Percentiles rank a stretch among this genome's conserved stretches.
These are phyloP conservation scores for Ogataea neopini DNA, from an alignment of 805 yeast species.

Conservation along the genomic window DNA sequence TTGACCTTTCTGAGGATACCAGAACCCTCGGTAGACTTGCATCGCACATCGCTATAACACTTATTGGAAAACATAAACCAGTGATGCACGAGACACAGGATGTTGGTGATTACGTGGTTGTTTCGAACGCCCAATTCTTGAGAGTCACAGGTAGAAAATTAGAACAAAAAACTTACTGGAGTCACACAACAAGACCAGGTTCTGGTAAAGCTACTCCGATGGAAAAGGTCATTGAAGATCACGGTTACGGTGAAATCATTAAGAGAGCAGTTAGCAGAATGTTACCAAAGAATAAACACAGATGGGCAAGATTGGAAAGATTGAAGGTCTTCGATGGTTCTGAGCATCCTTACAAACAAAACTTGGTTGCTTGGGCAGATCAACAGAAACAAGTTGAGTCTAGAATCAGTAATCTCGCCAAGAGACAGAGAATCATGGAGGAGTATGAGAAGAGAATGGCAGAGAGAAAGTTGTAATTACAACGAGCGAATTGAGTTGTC, in stretches of 20 bases:
- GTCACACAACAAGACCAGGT: conserved; percentile 90
- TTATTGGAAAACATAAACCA: conserved; percentile 98
- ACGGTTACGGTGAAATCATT: conserved; percentile 86
- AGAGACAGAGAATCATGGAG: conserved; percentile 27
- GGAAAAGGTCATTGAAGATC: conserved; percentile 70
- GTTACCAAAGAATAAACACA: conserved; percentile 89
- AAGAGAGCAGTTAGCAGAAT: conserved; percentile 90
- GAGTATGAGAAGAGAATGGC: conserved; percentile 31
- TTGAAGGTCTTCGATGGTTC: conserved; percentile 86
- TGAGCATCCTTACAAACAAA: conserved; percentile 81
- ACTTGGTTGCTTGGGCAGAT: conserved; percentile 83
- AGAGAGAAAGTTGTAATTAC: conserved; percentile 22
- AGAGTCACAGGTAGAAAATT: conserved; percentile 86
- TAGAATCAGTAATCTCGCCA: conserved; percentile 41
- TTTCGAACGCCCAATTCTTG: conserved; percentile 83
- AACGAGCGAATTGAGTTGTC: neutral
- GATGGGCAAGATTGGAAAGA: conserved; percentile 78
- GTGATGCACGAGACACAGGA: conserved; percentile 76
- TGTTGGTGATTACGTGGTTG: conserved; percentile 96
- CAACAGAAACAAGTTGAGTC: conserved; percentile 56
- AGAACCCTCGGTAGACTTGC: conserved; percentile 94
- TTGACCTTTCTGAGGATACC: conserved; percentile 80
- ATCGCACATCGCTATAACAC: conserved; percentile 77
- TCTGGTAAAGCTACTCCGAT: conserved; percentile 79
- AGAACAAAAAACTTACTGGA: conserved; percentile 79